Evolutionary conservation across 331 rosid species (phyloP).

Genomic region (Quercus tomentella): DNA sequence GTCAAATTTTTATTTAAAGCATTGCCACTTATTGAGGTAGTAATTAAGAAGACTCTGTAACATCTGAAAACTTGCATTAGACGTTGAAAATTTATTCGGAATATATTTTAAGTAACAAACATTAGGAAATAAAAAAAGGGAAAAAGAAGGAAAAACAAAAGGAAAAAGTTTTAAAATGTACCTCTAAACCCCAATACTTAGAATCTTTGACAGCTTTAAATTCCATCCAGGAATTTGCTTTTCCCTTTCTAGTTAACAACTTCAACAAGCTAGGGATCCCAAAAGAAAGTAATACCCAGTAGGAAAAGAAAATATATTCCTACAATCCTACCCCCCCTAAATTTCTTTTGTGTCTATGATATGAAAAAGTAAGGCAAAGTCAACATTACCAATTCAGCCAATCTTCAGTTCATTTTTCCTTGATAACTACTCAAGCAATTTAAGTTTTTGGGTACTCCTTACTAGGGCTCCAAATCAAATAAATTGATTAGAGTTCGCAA

Average conservation of each 20-base stretch:
- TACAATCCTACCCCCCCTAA: background rate
- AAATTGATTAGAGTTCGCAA: too few species aligned
- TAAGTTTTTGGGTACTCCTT: background rate
- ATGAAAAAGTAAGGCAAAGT: background rate
- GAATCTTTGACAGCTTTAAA: background rate
- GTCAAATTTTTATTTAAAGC: too few species aligned
- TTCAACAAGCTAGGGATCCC: slow-evolving; percentile 30
- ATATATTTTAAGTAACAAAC: background rate
- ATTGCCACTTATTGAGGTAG: too few species aligned
- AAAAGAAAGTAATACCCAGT: background rate
- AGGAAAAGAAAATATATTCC: background rate
- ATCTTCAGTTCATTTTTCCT: too few species aligned
- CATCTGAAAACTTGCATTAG: background rate
- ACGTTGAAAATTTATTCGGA: background rate
- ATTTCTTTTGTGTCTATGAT: background rate
- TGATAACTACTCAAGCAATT: too few species aligned
- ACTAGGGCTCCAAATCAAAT: too few species aligned
- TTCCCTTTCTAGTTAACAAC: slow-evolving; percentile 17
- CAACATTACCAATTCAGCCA: background rate
- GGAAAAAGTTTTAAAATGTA: background rate
- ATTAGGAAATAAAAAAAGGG: background rate
- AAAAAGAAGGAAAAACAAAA: background rate
- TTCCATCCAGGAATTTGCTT: background rate
- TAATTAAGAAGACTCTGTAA: background rate
- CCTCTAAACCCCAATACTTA: background rate